phyloP scores from a whole-genome alignment of 2,329 filamentous ascomycete species.

The Penicillium rolfsii region DNA sequence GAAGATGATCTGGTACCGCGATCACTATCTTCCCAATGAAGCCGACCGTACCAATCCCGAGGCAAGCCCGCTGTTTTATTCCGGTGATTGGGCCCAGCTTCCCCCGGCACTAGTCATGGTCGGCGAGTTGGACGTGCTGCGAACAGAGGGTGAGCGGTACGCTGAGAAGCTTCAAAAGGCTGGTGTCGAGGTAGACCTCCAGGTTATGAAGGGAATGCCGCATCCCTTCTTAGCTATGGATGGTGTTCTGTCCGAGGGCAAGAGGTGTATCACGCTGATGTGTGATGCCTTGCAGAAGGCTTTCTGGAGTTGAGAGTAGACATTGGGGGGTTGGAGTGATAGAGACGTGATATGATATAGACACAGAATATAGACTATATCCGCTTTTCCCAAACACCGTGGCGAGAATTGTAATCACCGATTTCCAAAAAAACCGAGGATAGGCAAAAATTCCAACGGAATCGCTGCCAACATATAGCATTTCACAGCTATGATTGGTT shows the following conservation, averaged over 20 bases:
- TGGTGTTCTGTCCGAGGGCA: slow-evolving; percentile 56
- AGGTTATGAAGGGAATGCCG: slow-evolving; percentile 59
- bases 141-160: slow-evolving; percentile 58
- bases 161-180: slow-evolving; percentile 52
- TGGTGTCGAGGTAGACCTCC: slow-evolving; percentile 54
- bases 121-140: slow-evolving; percentile 61
- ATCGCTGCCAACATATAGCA: too few species aligned
- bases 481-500: too few species aligned
- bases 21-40: slow-evolving; percentile 58
- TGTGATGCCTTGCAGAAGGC: slow-evolving; percentile 42
- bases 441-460: too few species aligned
- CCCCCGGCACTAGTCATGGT: slow-evolving; percentile 58
- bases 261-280: slow-evolving; percentile 54
- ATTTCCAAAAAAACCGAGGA: too few species aligned
- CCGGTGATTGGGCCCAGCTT: slow-evolving; percentile 54
- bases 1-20: slow-evolving; percentile 66
- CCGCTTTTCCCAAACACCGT: background rate
- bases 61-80: slow-evolving; percentile 59
- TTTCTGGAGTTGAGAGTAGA: slow-evolving; percentile 37
- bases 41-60: slow-evolving; percentile 55
- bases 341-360: slow-evolving; percentile 1
- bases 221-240: slow-evolving; percentile 65
- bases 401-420: too few species aligned
- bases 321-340: background rate
- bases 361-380: slow-evolving; percentile 4